These are phyloP conservation scores for Ustilago xerochloae DNA, from an alignment of 1,284 basidiomycete species.

Conservation along the genomic window DNA sequence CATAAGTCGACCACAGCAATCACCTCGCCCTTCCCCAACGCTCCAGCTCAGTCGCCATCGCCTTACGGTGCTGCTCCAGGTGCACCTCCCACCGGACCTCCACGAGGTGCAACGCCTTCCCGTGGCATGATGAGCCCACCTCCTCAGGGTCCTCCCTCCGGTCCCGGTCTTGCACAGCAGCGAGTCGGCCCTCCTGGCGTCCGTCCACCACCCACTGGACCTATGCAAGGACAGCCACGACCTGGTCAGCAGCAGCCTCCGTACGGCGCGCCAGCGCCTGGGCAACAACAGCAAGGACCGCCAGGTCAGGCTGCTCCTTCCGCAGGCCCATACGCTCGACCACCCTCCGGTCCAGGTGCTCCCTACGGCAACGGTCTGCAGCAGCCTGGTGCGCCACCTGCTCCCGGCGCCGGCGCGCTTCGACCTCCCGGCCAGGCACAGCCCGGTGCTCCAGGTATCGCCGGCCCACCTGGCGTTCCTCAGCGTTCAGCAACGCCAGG, in stretches of 20 bases:
- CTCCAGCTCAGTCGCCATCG: constrained; percentile 52
- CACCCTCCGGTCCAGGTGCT: constrained; percentile 24
- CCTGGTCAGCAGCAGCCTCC: constrained; percentile 27
- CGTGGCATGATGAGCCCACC: constrained; percentile 69
- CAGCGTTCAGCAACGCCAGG: constrained; percentile 69
- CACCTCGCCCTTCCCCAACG: constrained; percentile 88
- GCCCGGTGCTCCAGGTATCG: constrained; percentile 32
- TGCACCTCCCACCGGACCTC: constrained; percentile 64
- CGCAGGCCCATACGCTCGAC: constrained; percentile 42
- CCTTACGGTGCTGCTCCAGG: constrained; percentile 46
- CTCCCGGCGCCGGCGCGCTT: constrained; percentile 30
- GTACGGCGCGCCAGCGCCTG: constrained; percentile 22
- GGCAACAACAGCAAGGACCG: constrained; percentile 35
- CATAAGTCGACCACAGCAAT: constrained; percentile 71
- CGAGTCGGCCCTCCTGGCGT: constrained; percentile 37
- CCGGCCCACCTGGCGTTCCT: constrained; percentile 61
- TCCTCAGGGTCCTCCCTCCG: constrained; percentile 35
- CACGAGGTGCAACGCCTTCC: constrained; percentile 57
- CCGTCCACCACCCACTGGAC: constrained; percentile 33
- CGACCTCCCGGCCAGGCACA: constrained; percentile 36
- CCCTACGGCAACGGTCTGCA: constrained; percentile 38
- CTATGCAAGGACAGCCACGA: constrained; percentile 22
- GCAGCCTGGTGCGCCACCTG: constrained; percentile 23
- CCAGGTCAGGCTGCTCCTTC: constrained; percentile 44
- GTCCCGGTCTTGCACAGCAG: constrained; percentile 42